Percentiles rank a stretch among this genome's conserved stretches.
Conservation (phyloP, 257 asterid species). For the Plectranthus barbatus region DNA sequence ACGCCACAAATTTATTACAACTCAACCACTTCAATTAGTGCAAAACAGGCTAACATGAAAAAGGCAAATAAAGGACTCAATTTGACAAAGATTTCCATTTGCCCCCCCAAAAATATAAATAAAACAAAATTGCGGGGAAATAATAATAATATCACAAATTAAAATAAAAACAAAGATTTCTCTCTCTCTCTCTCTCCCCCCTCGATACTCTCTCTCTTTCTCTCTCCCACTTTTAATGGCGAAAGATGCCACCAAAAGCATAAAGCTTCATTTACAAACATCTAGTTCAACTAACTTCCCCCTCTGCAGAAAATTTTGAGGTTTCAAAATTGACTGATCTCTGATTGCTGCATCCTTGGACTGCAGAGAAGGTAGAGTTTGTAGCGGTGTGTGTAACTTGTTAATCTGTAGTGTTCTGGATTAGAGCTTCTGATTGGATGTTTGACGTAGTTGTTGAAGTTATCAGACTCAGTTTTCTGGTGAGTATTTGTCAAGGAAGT, state of each 20-base stretch:
- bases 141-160: not conserved
- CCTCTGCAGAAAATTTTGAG: conserved; percentile 14
- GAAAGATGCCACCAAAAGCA: conserved; percentile 23
- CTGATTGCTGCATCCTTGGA: not conserved
- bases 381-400: not conserved
- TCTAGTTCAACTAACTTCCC: conserved; percentile 23
- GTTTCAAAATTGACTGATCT: conserved; percentile 3
- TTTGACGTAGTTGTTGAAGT: conserved; percentile 6
- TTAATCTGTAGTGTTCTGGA: conserved; percentile 13
- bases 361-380: not conserved
- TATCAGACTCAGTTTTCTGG: conserved; percentile 14
- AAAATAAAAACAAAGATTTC: not conserved
- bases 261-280: conserved; percentile 25
- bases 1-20: conserved; percentile 5
- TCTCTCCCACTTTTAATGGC: conserved; percentile 25
- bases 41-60: conserved; percentile 4
- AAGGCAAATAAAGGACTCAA: not conserved
- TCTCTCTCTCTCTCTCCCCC: conserved; percentile 6
- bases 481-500: not conserved
- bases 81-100: conserved; percentile 14
- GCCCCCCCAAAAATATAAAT: no score
- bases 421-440: conserved; percentile 14
- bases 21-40: conserved; percentile 18
- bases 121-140: not conserved
- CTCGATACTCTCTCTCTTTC: no score